These are phyloP conservation scores for Penicillium palitans DNA, from an alignment of 2,329 filamentous ascomycete genomes.

Conservation along the genomic window DNA sequence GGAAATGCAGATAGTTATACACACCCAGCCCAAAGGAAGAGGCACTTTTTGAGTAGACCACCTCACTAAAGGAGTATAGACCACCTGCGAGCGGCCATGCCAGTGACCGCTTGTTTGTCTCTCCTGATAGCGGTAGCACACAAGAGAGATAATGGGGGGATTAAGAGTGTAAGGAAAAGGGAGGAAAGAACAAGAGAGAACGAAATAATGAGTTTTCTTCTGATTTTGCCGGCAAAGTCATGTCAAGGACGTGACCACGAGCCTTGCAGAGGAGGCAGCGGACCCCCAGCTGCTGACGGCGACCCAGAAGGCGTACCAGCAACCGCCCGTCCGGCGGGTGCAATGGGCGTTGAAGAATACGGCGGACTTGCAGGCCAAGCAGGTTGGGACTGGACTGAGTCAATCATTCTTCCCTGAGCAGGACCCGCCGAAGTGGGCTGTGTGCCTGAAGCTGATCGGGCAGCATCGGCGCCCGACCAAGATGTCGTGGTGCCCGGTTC, in stretches of 20 bases:
- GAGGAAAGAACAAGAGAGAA: conserved; percentile 15
- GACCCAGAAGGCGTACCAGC: conserved; percentile 11
- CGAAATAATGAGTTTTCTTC: conserved; percentile 1
- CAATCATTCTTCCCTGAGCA: conserved; percentile 11
- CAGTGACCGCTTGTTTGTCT: conserved; percentile 19
- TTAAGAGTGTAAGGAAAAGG: conserved; percentile 10
- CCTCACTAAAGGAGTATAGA: conserved; percentile 3
- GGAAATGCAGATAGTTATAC: conserved; percentile 17
- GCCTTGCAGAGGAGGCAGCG: conserved; percentile 25
- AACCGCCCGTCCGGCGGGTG: conserved; percentile 8
- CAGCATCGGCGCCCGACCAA: conserved; percentile 14
- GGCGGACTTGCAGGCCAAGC: conserved; percentile 20
- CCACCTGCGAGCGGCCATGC: conserved; percentile 15
- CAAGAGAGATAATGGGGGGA: neutral
- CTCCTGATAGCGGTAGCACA: neutral
- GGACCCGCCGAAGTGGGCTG: conserved; percentile 1
- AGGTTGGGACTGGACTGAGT: conserved; percentile 16
- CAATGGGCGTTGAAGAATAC: conserved; percentile 15
- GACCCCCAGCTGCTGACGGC: conserved; percentile 17
- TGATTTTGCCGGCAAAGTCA: neutral
- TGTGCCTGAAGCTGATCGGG: conserved; percentile 14
- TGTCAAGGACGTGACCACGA: conserved; percentile 22
- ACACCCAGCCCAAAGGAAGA: conserved; percentile 12
- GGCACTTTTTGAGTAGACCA: neutral
- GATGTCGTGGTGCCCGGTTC: conserved; percentile 13